Conservation (phyloP, 1,284 basidiomycete species). For the Exobasidium rhododendri region DNA sequence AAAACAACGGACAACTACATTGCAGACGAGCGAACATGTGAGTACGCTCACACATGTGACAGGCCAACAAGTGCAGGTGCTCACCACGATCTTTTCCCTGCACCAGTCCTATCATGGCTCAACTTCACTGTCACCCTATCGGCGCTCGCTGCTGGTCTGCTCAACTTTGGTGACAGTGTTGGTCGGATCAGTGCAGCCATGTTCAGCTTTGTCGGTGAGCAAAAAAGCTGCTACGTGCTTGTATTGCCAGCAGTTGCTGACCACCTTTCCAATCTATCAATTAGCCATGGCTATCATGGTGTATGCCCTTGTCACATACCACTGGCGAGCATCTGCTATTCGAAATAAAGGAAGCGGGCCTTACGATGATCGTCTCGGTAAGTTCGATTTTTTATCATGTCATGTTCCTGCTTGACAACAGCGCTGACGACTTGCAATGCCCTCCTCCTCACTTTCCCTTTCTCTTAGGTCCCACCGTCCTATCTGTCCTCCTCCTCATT, state of each 20-base stretch:
- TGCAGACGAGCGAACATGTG: background rate
- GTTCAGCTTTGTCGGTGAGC: slow-evolving; percentile 83
- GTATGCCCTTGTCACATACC: slow-evolving; percentile 90
- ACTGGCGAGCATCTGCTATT: slow-evolving; percentile 92
- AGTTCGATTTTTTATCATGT: slow-evolving; percentile 11
- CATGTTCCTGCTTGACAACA: background rate
- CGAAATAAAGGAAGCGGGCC: slow-evolving; percentile 85
- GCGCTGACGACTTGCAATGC: background rate
- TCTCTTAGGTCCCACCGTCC: slow-evolving; percentile 44
- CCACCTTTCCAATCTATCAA: background rate
- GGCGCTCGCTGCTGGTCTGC: slow-evolving; percentile 52
- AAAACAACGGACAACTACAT: background rate
- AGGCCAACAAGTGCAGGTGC: too few relatives aligned
- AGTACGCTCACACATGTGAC: too few relatives aligned
- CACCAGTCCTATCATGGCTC: slow-evolving; percentile 54
- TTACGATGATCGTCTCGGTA: slow-evolving; percentile 90
- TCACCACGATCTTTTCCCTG: too few relatives aligned
- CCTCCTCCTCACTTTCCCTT: slow-evolving; percentile 6
- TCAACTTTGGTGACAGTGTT: slow-evolving; percentile 59
- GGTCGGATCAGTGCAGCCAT: slow-evolving; percentile 87
- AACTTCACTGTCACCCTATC: slow-evolving; percentile 55
- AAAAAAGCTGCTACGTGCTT: background rate
- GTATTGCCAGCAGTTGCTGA: background rate
- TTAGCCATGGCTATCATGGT: slow-evolving; percentile 93
- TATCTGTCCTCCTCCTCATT: slow-evolving; percentile 52